These are phyloP conservation scores for Neocatenulostroma microsporum DNA, from an alignment of 2,329 filamentous ascomycete genomes.

Conservation along the genomic window DNA sequence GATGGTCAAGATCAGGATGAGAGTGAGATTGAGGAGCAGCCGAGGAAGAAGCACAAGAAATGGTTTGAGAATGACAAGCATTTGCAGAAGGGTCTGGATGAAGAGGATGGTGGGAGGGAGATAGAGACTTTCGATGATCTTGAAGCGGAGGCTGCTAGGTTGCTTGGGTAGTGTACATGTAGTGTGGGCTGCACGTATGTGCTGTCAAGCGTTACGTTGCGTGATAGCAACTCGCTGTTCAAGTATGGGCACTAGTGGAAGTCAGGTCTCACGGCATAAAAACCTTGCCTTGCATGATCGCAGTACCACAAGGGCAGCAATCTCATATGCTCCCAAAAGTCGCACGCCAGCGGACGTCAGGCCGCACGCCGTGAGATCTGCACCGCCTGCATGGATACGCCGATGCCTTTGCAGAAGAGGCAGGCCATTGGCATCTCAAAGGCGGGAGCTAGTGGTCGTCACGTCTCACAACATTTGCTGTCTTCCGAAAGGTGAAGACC, in stretches of 20 bases:
- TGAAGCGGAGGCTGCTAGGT: slow-evolving; percentile 65
- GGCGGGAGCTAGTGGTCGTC: too few species aligned
- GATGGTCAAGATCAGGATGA: slow-evolving; percentile 39
- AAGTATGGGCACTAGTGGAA: background rate
- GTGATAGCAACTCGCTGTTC: too few species aligned
- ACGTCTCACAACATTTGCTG: too few species aligned
- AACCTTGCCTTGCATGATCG: too few species aligned
- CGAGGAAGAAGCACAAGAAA: slow-evolving; percentile 59
- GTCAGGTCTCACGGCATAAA: background rate
- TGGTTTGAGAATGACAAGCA: slow-evolving; percentile 66
- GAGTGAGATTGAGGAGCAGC: slow-evolving; percentile 39
- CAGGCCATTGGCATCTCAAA: too few species aligned
- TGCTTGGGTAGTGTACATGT: slow-evolving; percentile 41
- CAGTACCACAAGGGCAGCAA: background rate
- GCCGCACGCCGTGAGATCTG: too few species aligned
- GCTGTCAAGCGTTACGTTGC: background rate
- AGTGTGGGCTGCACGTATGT: background rate
- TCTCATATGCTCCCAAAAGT: too few species aligned
- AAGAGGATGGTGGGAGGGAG: slow-evolving; percentile 48
- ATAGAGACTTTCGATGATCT: slow-evolving; percentile 73
- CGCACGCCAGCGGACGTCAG: too few species aligned
- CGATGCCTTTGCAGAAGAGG: too few species aligned
- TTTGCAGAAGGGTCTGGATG: slow-evolving; percentile 40
- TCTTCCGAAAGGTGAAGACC: too few species aligned
- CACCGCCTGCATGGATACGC: too few species aligned